Evolutionary conservation across 2,329 filamentous ascomycete species (phyloP).

Genomic region (Apiospora pterosperma): DNA sequence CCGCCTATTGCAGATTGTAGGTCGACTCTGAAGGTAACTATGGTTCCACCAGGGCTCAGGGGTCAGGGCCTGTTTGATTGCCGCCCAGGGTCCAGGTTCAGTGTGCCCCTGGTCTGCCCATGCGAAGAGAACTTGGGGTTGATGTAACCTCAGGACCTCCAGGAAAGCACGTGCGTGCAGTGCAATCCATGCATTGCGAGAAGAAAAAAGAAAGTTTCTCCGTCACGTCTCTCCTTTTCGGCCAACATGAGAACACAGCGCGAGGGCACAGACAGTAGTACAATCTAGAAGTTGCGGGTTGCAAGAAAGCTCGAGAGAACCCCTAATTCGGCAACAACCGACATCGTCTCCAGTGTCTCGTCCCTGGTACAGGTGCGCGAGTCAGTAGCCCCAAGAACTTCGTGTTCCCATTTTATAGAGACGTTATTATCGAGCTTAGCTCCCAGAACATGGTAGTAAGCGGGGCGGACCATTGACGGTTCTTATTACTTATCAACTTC

Average conservation of each 20-base stretch:
- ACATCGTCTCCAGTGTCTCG: not conserved
- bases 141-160: not conserved
- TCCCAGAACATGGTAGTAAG: not conserved
- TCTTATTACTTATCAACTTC: not conserved
- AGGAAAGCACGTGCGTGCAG: not conserved
- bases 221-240: not conserved
- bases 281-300: not conserved
- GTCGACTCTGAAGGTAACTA: not conserved
- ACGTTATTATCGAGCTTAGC: not conserved
- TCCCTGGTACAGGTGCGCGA: not conserved
- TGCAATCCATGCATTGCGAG: not conserved
- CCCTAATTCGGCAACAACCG: not conserved
- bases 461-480: not conserved
- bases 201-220: not conserved
- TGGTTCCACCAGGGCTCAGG: not conserved
- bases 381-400: not conserved
- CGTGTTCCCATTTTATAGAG: not conserved
- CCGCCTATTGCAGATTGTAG: not conserved
- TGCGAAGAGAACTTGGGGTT: not conserved
- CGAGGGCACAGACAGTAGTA: not conserved
- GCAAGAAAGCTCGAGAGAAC: not conserved
- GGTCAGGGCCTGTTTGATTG: no score
- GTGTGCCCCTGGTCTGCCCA: not conserved
- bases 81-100: no score
- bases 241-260: not conserved